These are phyloP conservation scores for Exobasidium cylindrosporum DNA, from an alignment of 1,284 basidiomycete species.

Conservation along the genomic window DNA sequence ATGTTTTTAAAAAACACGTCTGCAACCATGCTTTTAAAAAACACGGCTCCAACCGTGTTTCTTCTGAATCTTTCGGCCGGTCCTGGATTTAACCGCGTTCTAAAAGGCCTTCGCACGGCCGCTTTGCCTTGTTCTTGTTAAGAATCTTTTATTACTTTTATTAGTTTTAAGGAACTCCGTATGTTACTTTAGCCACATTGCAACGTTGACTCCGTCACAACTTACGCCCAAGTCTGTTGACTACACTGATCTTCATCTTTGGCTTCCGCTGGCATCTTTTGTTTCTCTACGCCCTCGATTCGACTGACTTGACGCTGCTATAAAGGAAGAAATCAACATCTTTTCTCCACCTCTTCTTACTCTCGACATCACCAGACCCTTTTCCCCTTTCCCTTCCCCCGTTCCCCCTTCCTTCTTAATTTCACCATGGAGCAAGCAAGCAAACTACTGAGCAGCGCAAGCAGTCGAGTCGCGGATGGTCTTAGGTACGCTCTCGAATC, in stretches of 20 bases:
- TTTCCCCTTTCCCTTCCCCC: not conserved
- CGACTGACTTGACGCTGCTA: not conserved
- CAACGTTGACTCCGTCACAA: too few species aligned
- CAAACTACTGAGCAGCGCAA: not conserved
- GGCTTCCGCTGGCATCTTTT: too few species aligned
- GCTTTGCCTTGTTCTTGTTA: not conserved
- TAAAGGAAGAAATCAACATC: not conserved
- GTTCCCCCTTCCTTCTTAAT: not conserved
- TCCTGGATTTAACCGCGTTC: not conserved
- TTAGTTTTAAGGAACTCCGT: too few species aligned
- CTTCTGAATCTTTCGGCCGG: not conserved
- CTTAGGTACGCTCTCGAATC: not conserved
- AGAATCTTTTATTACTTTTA: too few species aligned
- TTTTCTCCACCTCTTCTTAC: too few species aligned
- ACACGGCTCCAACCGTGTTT: not conserved
- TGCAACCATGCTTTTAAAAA: not conserved
- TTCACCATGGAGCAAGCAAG: not conserved
- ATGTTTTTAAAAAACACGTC: not conserved
- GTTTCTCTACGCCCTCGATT: not conserved
- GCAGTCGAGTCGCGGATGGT: not conserved
- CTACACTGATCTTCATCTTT: too few species aligned
- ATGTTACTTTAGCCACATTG: too few species aligned
- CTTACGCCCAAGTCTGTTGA: too few species aligned
- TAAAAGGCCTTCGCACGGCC: not conserved
- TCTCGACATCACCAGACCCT: too few species aligned